These are phyloP conservation scores for Euptelea pleiosperma DNA, from an alignment of 164 flowering plant species.

Conservation along the genomic window DNA sequence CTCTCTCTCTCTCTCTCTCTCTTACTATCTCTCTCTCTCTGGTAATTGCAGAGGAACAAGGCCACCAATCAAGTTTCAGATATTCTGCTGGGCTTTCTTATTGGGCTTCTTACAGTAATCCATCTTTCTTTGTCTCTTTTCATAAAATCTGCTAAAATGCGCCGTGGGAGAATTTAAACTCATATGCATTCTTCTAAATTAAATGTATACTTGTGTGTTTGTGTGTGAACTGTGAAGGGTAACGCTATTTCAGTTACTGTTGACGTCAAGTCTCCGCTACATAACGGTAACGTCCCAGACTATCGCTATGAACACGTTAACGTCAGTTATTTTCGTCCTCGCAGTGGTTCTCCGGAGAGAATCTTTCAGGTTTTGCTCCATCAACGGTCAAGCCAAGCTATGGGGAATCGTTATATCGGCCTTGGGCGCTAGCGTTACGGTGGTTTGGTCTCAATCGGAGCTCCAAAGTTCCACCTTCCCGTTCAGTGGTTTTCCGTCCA, in stretches of 20 bases:
- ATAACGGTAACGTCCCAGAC: constrained; percentile 7
- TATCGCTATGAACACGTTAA: not conserved
- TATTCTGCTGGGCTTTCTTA: constrained; percentile 11
- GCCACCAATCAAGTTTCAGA: constrained; percentile 1
- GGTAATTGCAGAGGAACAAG: constrained; percentile 7
- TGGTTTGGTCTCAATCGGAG: constrained; percentile 12
- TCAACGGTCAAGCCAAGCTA: constrained; percentile 11
- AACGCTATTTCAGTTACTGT: constrained; percentile 6
- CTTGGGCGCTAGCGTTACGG: constrained; percentile 3
- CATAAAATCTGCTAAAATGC: not conserved
- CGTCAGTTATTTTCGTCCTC: not conserved
- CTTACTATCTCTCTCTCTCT: not conserved
- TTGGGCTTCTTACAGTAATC: constrained; percentile 13
- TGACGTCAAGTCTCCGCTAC: constrained; percentile 11
- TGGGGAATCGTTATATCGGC: constrained; percentile 10
- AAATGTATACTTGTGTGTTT: not conserved
- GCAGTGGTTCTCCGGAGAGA: constrained; percentile 12
- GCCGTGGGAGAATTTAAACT: too few relatives aligned
- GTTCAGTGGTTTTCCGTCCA: not conserved
- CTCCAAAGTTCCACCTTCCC: not conserved
- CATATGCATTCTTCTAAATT: not conserved
- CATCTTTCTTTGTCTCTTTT: not conserved
- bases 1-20: not conserved
- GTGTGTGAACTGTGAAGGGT: not conserved
- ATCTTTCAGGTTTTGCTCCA: not conserved